phyloP scores from a whole-genome alignment of 371 early-diverging fungal species.

The Mortierella sp. region DNA sequence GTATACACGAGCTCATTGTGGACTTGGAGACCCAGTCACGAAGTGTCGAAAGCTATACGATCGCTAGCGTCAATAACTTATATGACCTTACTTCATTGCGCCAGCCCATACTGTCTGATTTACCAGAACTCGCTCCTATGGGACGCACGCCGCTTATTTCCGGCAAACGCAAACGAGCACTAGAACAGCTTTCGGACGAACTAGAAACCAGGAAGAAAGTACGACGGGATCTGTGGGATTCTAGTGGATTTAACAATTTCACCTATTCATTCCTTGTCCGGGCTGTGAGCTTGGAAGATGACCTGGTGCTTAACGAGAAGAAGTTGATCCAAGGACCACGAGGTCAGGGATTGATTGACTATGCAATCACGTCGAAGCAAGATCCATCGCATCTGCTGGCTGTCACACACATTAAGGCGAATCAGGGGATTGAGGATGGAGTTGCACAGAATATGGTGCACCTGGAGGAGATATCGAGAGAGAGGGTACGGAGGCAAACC shows the following conservation, averaged over 20 bases:
- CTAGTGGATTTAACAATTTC: not conserved
- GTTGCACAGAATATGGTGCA: conserved; percentile 2
- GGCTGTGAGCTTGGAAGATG: not conserved
- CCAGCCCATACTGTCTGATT: not conserved
- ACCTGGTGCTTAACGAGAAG: not conserved
- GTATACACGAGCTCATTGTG: not conserved
- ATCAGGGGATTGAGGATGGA: not conserved
- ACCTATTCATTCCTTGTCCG: conserved; percentile 1
- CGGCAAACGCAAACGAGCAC: not conserved
- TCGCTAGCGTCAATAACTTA: not conserved
- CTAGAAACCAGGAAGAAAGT: not conserved
- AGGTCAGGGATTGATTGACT: not conserved
- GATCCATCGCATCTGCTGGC: not conserved
- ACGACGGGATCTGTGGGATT: not conserved
- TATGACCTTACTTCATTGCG: not conserved
- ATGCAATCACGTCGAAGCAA: not conserved
- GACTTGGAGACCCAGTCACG: not conserved
- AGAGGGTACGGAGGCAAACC: not conserved
- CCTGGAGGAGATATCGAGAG: conserved; percentile 1
- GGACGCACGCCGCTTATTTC: not conserved
- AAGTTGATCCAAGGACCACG: conserved; percentile 6
- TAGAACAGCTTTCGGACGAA: not conserved
- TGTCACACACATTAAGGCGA: not conserved
- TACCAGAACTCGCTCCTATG: not conserved
- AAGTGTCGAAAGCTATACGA: not conserved